These are phyloP conservation scores for Diaporthe eres DNA, from an alignment of 2,329 filamentous ascomycete genomes.

Conservation along the genomic window DNA sequence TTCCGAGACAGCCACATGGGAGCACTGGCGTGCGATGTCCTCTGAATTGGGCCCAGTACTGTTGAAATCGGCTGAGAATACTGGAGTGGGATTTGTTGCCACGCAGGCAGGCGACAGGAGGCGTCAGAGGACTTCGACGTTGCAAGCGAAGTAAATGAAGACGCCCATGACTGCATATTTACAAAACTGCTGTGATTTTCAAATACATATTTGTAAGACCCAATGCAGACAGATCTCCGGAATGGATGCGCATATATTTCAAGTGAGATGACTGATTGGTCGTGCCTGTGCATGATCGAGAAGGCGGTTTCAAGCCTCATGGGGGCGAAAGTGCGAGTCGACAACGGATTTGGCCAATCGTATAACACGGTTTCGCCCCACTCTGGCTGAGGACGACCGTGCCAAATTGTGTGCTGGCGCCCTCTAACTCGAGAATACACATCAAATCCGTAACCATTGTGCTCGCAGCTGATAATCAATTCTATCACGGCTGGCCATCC, in stretches of 20 bases:
- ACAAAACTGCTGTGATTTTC: not conserved
- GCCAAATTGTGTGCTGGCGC: not conserved
- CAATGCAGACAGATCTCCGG: not conserved
- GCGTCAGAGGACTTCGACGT: not conserved
- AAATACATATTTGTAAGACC: not conserved
- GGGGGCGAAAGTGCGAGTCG: not conserved
- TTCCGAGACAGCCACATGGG: not conserved
- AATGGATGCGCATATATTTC: not conserved
- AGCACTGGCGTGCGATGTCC: too few species aligned
- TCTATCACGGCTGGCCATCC: not conserved
- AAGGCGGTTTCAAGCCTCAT: too few species aligned
- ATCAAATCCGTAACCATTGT: not conserved
- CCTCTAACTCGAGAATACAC: too few species aligned
- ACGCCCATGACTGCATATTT: not conserved
- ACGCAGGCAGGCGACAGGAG: not conserved
- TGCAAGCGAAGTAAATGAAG: not conserved
- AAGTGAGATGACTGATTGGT: not conserved
- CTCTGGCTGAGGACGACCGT: not conserved
- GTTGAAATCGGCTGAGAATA: not conserved
- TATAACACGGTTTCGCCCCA: constrained; percentile 21
- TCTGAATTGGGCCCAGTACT: not conserved
- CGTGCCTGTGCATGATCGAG: not conserved
- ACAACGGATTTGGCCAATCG: not conserved
- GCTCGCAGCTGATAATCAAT: not conserved
- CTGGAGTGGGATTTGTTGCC: not conserved